These are phyloP conservation scores for Porpolomopsis calyptriformis DNA, from an alignment of 768 basidiomycete genomes.

Conservation along the genomic window DNA sequence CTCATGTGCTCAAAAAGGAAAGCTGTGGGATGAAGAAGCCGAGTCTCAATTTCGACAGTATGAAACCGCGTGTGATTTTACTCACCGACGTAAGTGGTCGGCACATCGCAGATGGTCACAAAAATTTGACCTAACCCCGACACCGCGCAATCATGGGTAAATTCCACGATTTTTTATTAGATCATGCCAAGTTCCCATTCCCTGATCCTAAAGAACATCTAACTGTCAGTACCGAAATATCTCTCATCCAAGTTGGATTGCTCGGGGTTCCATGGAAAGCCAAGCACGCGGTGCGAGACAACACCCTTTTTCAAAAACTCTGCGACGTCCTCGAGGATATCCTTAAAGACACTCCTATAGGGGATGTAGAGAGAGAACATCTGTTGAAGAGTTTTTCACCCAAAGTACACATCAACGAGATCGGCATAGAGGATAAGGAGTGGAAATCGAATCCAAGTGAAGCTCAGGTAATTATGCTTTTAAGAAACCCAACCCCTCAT, in stretches of 20 bases:
- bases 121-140: too few species aligned
- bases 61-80: too few species aligned
- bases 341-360: conserved; percentile 11
- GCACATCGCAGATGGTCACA: too few species aligned
- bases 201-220: conserved; percentile 6
- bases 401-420: conserved; percentile 4
- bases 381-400: conserved; percentile 11
- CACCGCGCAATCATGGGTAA: conserved; percentile 7
- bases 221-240: conserved; percentile 6
- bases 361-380: conserved; percentile 8
- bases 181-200: conserved; percentile 13
- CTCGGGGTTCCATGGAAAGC: conserved; percentile 7
- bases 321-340: conserved; percentile 11
- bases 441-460: conserved; percentile 11
- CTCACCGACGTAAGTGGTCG: too few species aligned
- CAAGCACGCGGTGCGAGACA: conserved; percentile 4
- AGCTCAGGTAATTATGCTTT: conserved; percentile 8
- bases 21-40: too few species aligned
- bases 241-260: conserved; percentile 9
- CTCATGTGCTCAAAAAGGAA: too few species aligned
- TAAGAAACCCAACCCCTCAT: background rate
- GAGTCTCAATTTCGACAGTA: too few species aligned
- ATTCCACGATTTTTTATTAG: conserved; percentile 11
- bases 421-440: conserved; percentile 2
- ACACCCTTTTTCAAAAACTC: conserved; percentile 8